Base-by-base conservation (phyloP, 1,284 basidiomycete genomes). In the Boletus holoroseus region DNA sequence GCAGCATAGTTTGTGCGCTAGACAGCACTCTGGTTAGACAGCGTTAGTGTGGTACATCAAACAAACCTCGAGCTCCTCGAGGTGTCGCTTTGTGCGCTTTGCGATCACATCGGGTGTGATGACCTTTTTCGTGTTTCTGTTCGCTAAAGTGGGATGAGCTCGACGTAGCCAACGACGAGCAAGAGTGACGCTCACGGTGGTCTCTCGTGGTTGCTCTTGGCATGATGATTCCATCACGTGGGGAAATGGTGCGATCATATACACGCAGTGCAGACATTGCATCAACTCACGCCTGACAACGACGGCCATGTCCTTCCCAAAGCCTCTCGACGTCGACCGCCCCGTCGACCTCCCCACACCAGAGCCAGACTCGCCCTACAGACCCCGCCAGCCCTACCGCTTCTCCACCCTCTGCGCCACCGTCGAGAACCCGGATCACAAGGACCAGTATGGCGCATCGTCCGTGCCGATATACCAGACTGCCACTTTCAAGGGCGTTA, bases 391-490 rank as follows among this genome's bases (percentile, higher is more conserved):
- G 66, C 85, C 86, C 0, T 89, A 91, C 70, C 77, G 80, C 28
- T 89, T 94, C 69, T 85, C 87, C 12, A 93, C 91, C 8, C 75
- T 91, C 56, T 94, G 93, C 60, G 94, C 93, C 20, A 95, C 94
- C 3, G 91, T 97, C 55, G 94, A 98, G 63, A 82, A 82, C 57
- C 81, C 86, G 0, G 78, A 79, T 55, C 88, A 89, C 72, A 94
- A 95, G 70, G 96, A 99, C 72, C 95, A 97, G 73, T 91, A 95
- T 68, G 94, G 93, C 36, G 87, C 92, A 51, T 93, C 89, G 56
- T 90, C 87, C 9, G 89, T 96, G 0, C 96, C 96, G 18, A 98
- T 99, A 70, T 99, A 99, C 73, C 94, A 98, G 75, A 89, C 91
- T 1, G 86, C 96, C 18, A 99, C 96, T 1, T 99, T 99, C 83